A percentile compares a stretch with the other conserved stretches of the same genome.
These are phyloP conservation scores for Neofusicoccum cordaticola DNA, from an alignment of 2,329 filamentous ascomycete species.

Conservation along the genomic window DNA sequence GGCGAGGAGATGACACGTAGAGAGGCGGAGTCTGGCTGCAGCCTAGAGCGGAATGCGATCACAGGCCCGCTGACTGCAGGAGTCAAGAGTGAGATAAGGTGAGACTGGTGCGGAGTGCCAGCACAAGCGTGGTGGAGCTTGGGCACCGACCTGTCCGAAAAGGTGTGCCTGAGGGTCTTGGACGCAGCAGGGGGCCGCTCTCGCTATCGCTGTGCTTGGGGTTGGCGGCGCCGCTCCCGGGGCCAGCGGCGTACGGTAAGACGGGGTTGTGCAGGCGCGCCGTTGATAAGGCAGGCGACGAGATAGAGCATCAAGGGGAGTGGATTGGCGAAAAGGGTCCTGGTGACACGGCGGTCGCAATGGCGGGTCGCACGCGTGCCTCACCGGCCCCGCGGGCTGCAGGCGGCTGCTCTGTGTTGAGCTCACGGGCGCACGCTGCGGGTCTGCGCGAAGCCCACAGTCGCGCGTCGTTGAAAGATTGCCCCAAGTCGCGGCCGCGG, in stretches of 20 bases:
- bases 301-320: neutral
- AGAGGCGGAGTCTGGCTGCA: neutral
- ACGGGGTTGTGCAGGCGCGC: neutral
- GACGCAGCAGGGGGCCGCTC: neutral
- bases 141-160: neutral
- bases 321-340: neutral
- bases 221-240: neutral
- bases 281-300: neutral
- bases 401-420: neutral
- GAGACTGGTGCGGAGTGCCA: neutral
- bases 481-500: neutral
- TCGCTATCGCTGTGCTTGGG: neutral
- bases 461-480: neutral
- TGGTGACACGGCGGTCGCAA: neutral
- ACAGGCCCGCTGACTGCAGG: neutral
- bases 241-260: neutral
- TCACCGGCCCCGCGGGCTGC: neutral
- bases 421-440: no score
- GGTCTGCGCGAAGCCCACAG: no score
- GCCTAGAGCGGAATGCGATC: neutral
- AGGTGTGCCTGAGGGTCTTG: neutral
- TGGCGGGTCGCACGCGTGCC: neutral
- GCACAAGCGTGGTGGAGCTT: neutral
- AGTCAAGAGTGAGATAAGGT: neutral
- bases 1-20: neutral